These are phyloP conservation scores for Trametes meyenii DNA, from an alignment of 768 basidiomycete genomes.

Conservation along the genomic window DNA sequence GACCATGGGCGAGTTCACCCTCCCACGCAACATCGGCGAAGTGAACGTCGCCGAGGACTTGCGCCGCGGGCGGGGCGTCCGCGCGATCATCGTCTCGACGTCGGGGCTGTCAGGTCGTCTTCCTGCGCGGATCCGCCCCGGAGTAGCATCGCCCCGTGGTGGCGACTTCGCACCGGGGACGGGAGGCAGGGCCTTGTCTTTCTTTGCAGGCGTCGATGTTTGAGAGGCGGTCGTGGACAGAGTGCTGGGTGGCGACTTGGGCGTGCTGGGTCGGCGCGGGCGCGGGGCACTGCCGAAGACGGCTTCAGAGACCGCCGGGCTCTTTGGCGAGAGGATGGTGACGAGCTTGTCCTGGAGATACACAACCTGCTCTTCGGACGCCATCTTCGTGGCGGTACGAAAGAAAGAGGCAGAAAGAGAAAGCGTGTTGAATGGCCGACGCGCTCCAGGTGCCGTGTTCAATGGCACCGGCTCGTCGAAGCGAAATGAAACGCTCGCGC, in stretches of 20 bases:
- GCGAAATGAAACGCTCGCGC: conserved; percentile 5
- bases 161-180: not conserved
- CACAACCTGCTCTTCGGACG: conserved; percentile 15
- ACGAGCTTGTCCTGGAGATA: conserved; percentile 18
- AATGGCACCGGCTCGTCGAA: conserved; percentile 13
- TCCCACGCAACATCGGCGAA: conserved; percentile 21
- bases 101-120: conserved; percentile 36
- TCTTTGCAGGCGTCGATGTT: conserved; percentile 7
- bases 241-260: conserved; percentile 14
- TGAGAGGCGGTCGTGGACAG: conserved; percentile 11
- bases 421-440: not conserved
- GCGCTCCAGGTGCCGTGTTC: not conserved
- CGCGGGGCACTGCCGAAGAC: conserved; percentile 30
- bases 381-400: not conserved
- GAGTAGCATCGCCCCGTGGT: not conserved
- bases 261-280: conserved; percentile 20
- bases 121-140: conserved; percentile 3
- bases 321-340: conserved; percentile 19
- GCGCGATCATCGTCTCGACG: conserved; percentile 36
- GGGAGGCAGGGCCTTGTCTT: conserved; percentile 6
- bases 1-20: conserved; percentile 17
- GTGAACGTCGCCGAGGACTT: conserved; percentile 27
- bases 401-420: not conserved
- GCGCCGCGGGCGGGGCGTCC: conserved; percentile 36
- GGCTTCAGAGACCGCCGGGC: conserved; percentile 20